Evolutionary conservation across 2,329 filamentous ascomycete species (phyloP).

Genomic region (Pestalotiopsis sp.): DNA sequence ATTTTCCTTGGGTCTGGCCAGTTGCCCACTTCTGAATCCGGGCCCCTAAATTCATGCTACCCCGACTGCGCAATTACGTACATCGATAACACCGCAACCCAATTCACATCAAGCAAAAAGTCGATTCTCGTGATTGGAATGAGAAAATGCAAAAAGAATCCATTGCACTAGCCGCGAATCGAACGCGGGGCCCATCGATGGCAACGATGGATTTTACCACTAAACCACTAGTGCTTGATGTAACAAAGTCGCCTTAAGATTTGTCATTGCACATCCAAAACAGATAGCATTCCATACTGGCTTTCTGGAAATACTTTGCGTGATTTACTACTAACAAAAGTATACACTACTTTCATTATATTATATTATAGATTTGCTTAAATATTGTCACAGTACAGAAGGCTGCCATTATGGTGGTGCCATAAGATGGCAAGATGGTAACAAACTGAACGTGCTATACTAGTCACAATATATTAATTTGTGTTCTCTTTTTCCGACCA

Average conservation of each 20-base stretch:
- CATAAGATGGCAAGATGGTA: no score
- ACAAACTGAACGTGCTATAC: no score
- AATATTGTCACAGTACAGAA: no score
- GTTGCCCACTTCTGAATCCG: neutral
- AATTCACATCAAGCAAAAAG: neutral
- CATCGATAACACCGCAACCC: neutral
- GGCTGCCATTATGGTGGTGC: no score
- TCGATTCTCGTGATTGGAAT: neutral
- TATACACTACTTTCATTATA: no score
- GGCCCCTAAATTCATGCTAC: neutral
- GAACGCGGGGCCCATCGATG: constrained; percentile 54
- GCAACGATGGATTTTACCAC: constrained; percentile 58
- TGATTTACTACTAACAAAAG: no score
- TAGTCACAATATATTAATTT: no score
- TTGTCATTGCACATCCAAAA: no score
- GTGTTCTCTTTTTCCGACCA: no score
- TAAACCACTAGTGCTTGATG: constrained; percentile 47
- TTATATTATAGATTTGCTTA: no score
- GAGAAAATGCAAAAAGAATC: neutral
- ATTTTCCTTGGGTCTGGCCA: neutral
- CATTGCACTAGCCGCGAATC: constrained; percentile 40
- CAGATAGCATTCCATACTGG: no score
- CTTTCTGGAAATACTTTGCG: no score
- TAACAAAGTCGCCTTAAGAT: fast-evolving
- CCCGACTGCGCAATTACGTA: neutral